Evolutionary conservation across 805 yeast species (phyloP).

Genomic region (Yarrowia keelungensis): DNA sequence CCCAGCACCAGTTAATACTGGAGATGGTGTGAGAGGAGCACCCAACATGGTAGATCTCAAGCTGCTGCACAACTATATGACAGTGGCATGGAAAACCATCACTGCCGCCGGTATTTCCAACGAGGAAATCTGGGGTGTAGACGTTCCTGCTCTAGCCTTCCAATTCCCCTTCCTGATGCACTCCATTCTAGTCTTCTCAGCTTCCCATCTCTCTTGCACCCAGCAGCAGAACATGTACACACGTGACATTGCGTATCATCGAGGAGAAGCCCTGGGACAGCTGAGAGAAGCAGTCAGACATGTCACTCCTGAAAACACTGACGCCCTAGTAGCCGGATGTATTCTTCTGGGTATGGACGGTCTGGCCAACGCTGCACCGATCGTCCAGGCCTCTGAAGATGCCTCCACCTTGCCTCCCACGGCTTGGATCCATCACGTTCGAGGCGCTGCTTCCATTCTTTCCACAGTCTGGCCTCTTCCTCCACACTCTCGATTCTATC

Average conservation of each 20-base stretch:
- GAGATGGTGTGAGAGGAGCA: constrained; percentile 48
- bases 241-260: constrained; percentile 62
- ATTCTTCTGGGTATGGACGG: constrained; percentile 90
- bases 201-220: constrained; percentile 83
- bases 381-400: constrained; percentile 54
- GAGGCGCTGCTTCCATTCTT: constrained; percentile 94
- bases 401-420: constrained; percentile 78
- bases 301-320: constrained; percentile 78
- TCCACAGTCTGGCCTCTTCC: constrained; percentile 96
- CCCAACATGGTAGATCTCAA: constrained; percentile 78
- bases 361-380: constrained; percentile 74
- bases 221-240: constrained; percentile 55
- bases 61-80: constrained; percentile 85
- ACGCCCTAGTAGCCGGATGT: constrained; percentile 92
- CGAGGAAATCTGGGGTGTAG: constrained; percentile 82
- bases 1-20: constrained; percentile 44
- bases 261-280: constrained; percentile 83
- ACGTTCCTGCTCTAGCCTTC: constrained; percentile 88
- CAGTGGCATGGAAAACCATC: constrained; percentile 83
- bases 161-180: constrained; percentile 92
- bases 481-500: constrained; percentile 67
- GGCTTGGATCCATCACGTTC: constrained; percentile 96
- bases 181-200: constrained; percentile 86
- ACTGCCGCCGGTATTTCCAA: constrained; percentile 91
- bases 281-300: constrained; percentile 85